A percentile compares a stretch with the other conserved stretches of the same genome.
phyloP scores from a whole-genome alignment of 2,329 filamentous ascomycete species.

The Blastomyces emzantsi region DNA sequence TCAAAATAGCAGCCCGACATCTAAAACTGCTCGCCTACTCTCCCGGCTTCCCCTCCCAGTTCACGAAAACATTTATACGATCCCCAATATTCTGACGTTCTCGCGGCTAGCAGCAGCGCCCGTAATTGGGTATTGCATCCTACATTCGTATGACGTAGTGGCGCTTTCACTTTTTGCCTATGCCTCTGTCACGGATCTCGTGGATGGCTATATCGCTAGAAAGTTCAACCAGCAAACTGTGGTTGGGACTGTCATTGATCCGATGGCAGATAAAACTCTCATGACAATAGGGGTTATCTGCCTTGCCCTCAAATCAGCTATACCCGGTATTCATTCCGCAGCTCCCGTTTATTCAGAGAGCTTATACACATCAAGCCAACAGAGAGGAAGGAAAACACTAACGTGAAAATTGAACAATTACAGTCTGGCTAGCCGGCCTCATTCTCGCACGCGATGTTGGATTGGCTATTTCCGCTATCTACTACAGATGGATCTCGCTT shows the following conservation, averaged over 20 bases:
- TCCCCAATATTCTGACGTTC: constrained; percentile 90
- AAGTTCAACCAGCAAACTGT: constrained; percentile 84
- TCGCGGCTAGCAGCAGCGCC: constrained; percentile 77
- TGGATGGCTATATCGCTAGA: constrained; percentile 91
- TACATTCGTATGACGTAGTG: constrained; percentile 69
- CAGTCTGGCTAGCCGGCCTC: constrained; percentile 78
- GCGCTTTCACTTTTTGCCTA: constrained; percentile 85
- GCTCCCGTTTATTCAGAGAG: not conserved
- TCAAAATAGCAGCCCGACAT: not conserved
- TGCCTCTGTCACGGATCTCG: constrained; percentile 79
- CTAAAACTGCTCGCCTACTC: constrained; percentile 27
- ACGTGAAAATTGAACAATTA: not conserved
- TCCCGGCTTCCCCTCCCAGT: constrained; percentile 24
- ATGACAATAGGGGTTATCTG: constrained; percentile 91
- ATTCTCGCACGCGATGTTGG: constrained; percentile 84
- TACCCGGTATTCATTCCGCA: constrained; percentile 55
- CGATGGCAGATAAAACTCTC: constrained; percentile 91
- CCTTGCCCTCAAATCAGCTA: constrained; percentile 68
- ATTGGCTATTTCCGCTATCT: constrained; percentile 76
- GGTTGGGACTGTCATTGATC: constrained; percentile 87
- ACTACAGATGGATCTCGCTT: constrained; percentile 91
- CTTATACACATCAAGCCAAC: not conserved
- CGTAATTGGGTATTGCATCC: constrained; percentile 75
- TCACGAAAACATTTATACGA: constrained; percentile 90
- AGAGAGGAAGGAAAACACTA: not conserved